Conservation (phyloP, 1,284 basidiomycete species). For the Amylostereum chailletii region DNA sequence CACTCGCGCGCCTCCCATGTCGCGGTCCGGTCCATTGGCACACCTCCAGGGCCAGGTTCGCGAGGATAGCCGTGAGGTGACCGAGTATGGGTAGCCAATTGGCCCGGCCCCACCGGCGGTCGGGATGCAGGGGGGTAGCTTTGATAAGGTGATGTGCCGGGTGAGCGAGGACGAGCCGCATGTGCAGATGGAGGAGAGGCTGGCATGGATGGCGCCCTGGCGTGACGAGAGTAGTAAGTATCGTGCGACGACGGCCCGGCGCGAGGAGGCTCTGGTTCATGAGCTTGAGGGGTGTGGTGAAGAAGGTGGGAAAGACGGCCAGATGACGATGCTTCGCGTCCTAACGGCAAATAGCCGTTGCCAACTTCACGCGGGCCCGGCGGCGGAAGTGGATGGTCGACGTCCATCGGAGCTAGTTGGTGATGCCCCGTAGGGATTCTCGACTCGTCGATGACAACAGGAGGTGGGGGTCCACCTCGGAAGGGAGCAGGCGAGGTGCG, state of each 20-base stretch:
- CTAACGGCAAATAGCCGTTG: conserved; percentile 26
- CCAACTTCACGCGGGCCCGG: conserved; percentile 31
- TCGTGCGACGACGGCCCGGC: conserved; percentile 30
- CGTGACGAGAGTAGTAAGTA: conserved; percentile 39
- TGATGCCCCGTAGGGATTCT: conserved; percentile 59
- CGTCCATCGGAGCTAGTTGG: conserved; percentile 77
- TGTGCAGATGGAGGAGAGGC: conserved; percentile 40
- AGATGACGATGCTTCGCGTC: conserved; percentile 16
- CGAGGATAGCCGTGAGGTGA: conserved; percentile 48
- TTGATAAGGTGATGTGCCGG: conserved; percentile 33
- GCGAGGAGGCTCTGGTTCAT: not conserved
- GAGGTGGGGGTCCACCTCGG: conserved; percentile 70
- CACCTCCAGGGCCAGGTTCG: conserved; percentile 23
- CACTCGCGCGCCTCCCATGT: conserved; percentile 50
- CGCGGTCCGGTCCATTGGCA: conserved; percentile 32
- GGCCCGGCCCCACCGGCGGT: conserved; percentile 46
- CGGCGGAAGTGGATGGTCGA: conserved; percentile 51
- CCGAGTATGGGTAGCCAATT: conserved; percentile 33
- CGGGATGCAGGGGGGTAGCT: conserved; percentile 34
- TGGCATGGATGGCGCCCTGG: conserved; percentile 43
- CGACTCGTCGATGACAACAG: conserved; percentile 63
- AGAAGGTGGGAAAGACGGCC: conserved; percentile 47
- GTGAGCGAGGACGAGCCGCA: conserved; percentile 34
- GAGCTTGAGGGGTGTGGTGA: conserved; percentile 56
- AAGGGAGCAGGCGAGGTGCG: conserved; percentile 60